Evolutionary conservation across 192 early-diverging fungal species (phyloP), one percentile per base, ranked within the genome.

Genomic region (Umbelopsis ramanniana): DNA sequence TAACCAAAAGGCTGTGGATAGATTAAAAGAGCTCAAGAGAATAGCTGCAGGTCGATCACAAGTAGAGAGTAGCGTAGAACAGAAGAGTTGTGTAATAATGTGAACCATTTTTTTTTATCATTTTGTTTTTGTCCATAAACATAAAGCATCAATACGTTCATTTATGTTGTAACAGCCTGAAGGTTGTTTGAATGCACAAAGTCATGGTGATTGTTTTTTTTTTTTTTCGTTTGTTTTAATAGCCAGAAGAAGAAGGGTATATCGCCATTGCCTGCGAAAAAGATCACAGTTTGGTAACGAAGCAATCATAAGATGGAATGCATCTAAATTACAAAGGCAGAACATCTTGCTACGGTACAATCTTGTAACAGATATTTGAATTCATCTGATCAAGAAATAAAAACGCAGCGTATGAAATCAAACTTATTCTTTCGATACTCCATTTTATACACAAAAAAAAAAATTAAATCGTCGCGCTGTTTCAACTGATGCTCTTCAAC

Each of bases 21-120:
- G 96, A 52, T 85, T 98, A 55, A 89, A 88, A 47, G 95, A 98
- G 75, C 81, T 96, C 77, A 96, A 93, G 83, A 69, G 52, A 46
- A 33, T 22, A 9, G 72, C 68, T 52, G 47, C 67, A 37, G 63
- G 46, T 79, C 87, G 52, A 23, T 33, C 57, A 43, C 55, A 66
- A 15, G 45, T 67, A 74, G 33, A 63, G 26, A 19, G 35, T 35
- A 19, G n/a, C n/a, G 29, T 35, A n/a, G 57, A 37, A 35, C 15
- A 63, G 26, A 63, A 63, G 35, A 63, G 17, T 37, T 63, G 57
- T 63, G 57, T 33, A 19, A 63, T 63, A 63, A 63, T 63, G 57
- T 63, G 57, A 63, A 63, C 5, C n/a, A n/a, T 12, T 21, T n/a
- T 50, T 15, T 15, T 17, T 50, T 0, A n/a, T 50, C 17, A 46